A percentile compares a stretch with the other conserved stretches of the same genome.
Conservation (phyloP, 2,329 filamentous ascomycete genomes). For the Emmonsiellopsis sp. region DNA sequence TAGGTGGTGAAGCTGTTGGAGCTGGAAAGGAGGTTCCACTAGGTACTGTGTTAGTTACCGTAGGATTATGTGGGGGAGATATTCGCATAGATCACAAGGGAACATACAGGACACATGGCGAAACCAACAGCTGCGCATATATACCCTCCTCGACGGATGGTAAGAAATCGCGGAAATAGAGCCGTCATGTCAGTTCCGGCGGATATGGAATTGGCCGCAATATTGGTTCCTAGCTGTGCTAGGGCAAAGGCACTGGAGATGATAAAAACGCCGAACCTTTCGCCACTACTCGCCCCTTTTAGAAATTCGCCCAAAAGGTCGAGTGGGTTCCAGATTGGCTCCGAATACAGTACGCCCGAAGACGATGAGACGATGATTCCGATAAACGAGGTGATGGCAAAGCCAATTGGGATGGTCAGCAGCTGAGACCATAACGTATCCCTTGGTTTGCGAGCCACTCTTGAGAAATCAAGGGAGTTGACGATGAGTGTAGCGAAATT, state of each 20-base stretch:
- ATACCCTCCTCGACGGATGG: constrained; percentile 79
- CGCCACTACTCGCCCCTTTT: constrained; percentile 55
- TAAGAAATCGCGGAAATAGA: constrained; percentile 67
- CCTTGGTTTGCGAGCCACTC: constrained; percentile 66
- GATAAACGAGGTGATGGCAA: constrained; percentile 74
- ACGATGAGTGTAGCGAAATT: constrained; percentile 83
- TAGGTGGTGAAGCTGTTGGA: constrained; percentile 86
- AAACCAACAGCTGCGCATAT: constrained; percentile 71
- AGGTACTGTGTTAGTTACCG: background rate
- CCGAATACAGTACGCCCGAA: constrained; percentile 51
- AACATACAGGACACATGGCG: constrained; percentile 65
- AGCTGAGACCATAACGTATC: constrained; percentile 77
- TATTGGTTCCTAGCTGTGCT: constrained; percentile 77
- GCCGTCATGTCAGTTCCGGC: constrained; percentile 77
- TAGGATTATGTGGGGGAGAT: background rate
- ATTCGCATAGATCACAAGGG: background rate
- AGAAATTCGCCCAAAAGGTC: constrained; percentile 58
- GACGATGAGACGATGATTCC: constrained; percentile 71
- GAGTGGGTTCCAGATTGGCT: constrained; percentile 66
- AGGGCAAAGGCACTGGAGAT: constrained; percentile 63
- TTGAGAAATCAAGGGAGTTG: constrained; percentile 73
- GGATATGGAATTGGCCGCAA: constrained; percentile 76
- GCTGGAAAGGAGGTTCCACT: constrained; percentile 58
- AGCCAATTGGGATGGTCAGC: constrained; percentile 60
- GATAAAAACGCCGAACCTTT: constrained; percentile 67